Base-by-base conservation (phyloP, 2,329 filamentous ascomycete species). In the Cadophora malorum region DNA sequence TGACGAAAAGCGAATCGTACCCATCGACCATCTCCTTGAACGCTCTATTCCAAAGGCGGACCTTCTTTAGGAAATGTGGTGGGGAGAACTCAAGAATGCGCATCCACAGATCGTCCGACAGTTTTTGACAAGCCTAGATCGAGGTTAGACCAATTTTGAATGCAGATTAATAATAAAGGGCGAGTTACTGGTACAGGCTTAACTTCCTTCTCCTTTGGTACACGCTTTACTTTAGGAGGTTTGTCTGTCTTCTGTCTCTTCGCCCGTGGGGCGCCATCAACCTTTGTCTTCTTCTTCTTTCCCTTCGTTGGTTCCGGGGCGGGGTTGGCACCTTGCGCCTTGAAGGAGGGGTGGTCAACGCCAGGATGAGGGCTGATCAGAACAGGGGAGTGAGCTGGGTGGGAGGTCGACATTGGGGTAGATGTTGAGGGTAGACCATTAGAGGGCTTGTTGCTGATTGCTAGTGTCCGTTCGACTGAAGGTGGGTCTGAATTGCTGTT, bases 11-110 rank as follows among this genome's bases (percentile, higher is more conserved):
- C 3, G 74, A 76, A 21, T 70, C 65, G 62, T 70, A 76, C 0
- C 65, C 21, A 25, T 74, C 71, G 3, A 78, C 67, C 60, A 72
- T 65, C 4, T 10, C 47, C 41, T 71, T 71, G 55, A 74, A 74
- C 1, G 53, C 56, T 33, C 67, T 71, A 33, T 62, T 74, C 28
- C 76, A 53, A 9, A 74, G 66, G 23, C 75, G 73, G 47, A 72
- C 74, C 53, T 77, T 78, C 47, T 67, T 71, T 14, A 77, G 66
- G 52, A 78, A 76, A 1, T 71, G 65, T 3, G 75, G 74, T n/a
- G 75, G 76, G 2, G 71, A 71, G 53, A 74, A 76, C 61, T 77
- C 74, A 33, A 77, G 68, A 31, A 77, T 75, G 3, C 72, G 69
- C 71, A 76, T 74, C 71, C 71, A 76, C n/a, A 77, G 66, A 47